phyloP scores from a whole-genome alignment of 345 rosid genomes.

The Eucalyptus leucophloia region DNA sequence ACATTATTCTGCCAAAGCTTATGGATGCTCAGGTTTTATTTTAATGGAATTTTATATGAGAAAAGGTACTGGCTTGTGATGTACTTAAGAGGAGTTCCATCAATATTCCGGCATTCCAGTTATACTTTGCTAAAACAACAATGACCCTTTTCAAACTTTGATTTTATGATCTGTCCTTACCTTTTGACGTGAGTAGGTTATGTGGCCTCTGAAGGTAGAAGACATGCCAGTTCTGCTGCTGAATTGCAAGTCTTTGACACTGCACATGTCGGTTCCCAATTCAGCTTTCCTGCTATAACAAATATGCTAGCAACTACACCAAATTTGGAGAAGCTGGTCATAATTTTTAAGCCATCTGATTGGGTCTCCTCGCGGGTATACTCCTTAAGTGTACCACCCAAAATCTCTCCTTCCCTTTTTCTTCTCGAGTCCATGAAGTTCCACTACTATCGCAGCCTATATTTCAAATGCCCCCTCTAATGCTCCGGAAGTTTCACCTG shows the following conservation, averaged over 20 bases:
- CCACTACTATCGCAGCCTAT: no score
- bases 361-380: no score
- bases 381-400: no score
- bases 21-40: background rate
- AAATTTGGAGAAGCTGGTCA: no score
- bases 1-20: background rate
- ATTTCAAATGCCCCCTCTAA: no score
- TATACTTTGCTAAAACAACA: background rate
- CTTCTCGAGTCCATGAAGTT: no score
- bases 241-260: background rate
- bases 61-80: background rate
- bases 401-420: no score
- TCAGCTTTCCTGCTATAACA: no score
- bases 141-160: background rate
- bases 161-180: background rate
- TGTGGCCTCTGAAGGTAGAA: background rate
- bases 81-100: background rate
- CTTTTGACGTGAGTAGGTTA: background rate
- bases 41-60: background rate
- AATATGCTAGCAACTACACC: no score
- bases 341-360: no score
- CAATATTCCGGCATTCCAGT: background rate
- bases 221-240: background rate
- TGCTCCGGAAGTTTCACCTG: no score
- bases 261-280: no score